phyloP scores from a whole-genome alignment of 2,329 filamentous ascomycete species.

The Tolypocladium ovalisporum region DNA sequence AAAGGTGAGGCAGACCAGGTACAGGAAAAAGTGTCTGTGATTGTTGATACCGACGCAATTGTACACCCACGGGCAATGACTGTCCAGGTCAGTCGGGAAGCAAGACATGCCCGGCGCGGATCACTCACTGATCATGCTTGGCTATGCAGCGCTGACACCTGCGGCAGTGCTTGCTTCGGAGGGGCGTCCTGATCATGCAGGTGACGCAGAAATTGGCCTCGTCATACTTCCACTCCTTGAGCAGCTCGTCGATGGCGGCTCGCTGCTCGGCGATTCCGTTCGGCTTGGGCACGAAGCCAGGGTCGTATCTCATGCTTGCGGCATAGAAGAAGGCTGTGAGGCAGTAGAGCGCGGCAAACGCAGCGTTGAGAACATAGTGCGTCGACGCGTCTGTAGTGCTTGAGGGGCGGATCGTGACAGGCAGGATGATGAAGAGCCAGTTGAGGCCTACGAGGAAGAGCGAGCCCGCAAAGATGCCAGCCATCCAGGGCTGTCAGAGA shows the following conservation, averaged over 20 bases:
- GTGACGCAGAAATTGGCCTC: slow-evolving; percentile 87
- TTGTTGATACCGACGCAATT: slow-evolving; percentile 96
- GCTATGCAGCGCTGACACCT: slow-evolving; percentile 86
- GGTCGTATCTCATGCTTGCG: slow-evolving; percentile 76
- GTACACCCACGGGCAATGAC: slow-evolving; percentile 95
- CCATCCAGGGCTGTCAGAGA: slow-evolving; percentile 63
- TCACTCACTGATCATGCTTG: slow-evolving; percentile 84
- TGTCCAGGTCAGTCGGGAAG: slow-evolving; percentile 20
- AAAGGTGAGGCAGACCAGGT: slow-evolving; percentile 66
- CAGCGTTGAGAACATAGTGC: slow-evolving; percentile 66
- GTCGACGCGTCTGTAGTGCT: slow-evolving; percentile 10
- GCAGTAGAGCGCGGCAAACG: slow-evolving; percentile 53
- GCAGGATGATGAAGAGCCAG: slow-evolving; percentile 66
- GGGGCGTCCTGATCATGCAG: slow-evolving; percentile 87
- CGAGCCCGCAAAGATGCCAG: slow-evolving; percentile 84
- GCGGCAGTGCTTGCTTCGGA: slow-evolving; percentile 93
- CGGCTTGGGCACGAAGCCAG: slow-evolving; percentile 85
- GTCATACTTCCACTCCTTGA: slow-evolving; percentile 81
- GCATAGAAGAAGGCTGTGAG: slow-evolving; percentile 80
- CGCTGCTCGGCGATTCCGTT: slow-evolving; percentile 85
- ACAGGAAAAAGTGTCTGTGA: slow-evolving; percentile 89
- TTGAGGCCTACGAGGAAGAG: slow-evolving; percentile 70
- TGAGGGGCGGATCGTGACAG: slow-evolving; percentile 20
- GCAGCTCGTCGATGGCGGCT: slow-evolving; percentile 75
- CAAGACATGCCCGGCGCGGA: background rate